These are phyloP conservation scores for Heimioporus sp. DNA, from an alignment of 768 basidiomycete species.

Conservation along the genomic window DNA sequence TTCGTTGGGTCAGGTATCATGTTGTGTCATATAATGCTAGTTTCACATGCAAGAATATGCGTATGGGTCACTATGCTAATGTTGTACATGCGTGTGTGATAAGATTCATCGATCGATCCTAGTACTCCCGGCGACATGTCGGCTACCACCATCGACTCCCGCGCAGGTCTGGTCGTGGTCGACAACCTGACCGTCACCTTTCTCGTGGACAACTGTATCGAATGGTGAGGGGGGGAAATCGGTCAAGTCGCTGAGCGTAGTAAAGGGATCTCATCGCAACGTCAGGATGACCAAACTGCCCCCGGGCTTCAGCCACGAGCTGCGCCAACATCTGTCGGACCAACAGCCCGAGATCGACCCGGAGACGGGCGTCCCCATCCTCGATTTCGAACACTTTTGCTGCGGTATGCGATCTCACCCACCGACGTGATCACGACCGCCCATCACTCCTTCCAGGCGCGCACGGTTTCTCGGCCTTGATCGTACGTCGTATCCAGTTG, in stretches of 20 bases:
- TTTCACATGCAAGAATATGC: conserved; percentile 10
- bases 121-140: conserved; percentile 5
- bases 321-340: conserved; percentile 58
- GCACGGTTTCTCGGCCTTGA: conserved; percentile 80
- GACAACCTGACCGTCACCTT: conserved; percentile 53
- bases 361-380: conserved; percentile 54
- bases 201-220: conserved; percentile 74
- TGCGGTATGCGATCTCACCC: conserved; percentile 44
- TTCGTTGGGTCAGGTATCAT: conserved; percentile 4
- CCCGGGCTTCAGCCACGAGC: conserved; percentile 72
- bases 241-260: not conserved
- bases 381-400: conserved; percentile 72
- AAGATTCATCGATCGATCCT: no score
- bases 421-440: not conserved
- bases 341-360: conserved; percentile 42
- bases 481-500: conserved; percentile 44
- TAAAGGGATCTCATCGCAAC: not conserved
- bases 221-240: conserved; percentile 64
- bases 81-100: not conserved
- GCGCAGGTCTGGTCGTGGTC: conserved; percentile 27
- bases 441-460: conserved; percentile 47
- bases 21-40: not conserved
- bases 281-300: conserved; percentile 78
- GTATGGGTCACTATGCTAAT: not conserved
- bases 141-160: conserved; percentile 5